phyloP scores from a whole-genome alignment of 116 monocot genomes.

The Thalassia testudinum region DNA sequence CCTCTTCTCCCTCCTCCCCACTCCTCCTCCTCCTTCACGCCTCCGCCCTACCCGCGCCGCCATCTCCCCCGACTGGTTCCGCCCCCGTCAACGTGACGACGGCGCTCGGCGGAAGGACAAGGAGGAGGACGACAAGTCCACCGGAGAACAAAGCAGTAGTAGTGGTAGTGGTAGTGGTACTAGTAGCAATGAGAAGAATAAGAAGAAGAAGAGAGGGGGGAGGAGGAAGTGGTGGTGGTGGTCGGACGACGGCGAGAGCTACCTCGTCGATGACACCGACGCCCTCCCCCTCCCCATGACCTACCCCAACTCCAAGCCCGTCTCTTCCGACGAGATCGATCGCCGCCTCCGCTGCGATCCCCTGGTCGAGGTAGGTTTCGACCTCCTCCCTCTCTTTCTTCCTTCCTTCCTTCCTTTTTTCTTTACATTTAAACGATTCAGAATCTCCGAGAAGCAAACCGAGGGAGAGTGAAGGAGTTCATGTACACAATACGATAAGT shows the following conservation, averaged over 20 bases:
- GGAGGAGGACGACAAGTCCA: background rate
- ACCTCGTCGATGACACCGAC: slow-evolving; percentile 53
- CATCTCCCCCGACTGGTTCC: slow-evolving; percentile 46
- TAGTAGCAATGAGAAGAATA: slow-evolving; percentile 15
- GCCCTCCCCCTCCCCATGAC: slow-evolving; percentile 89
- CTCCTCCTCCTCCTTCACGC: slow-evolving; percentile 11
- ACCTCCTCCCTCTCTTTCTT: too few relatives aligned
- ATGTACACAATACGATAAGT: too few relatives aligned
- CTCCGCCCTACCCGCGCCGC: slow-evolving; percentile 9
- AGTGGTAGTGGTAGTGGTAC: background rate
- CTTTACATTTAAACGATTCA: too few relatives aligned
- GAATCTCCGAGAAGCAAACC: too few relatives aligned
- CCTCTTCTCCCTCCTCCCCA: slow-evolving; percentile 3
- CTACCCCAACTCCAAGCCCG: slow-evolving; percentile 40
- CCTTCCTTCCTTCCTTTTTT: too few relatives aligned
- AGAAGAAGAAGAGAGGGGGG: slow-evolving; percentile 9
- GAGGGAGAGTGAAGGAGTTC: too few relatives aligned
- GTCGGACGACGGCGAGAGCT: slow-evolving; percentile 75
- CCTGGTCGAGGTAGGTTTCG: slow-evolving; percentile 18
- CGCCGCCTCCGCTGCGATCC: slow-evolving; percentile 64
- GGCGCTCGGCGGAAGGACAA: background rate
- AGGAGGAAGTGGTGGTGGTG: slow-evolving; percentile 45
- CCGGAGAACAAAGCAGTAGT: background rate
- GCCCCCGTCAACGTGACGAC: too few relatives aligned
- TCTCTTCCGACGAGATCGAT: slow-evolving; percentile 49